Evolutionary conservation across 2,329 filamentous ascomycete species (phyloP).

Genomic region (Apiospora aurea): DNA sequence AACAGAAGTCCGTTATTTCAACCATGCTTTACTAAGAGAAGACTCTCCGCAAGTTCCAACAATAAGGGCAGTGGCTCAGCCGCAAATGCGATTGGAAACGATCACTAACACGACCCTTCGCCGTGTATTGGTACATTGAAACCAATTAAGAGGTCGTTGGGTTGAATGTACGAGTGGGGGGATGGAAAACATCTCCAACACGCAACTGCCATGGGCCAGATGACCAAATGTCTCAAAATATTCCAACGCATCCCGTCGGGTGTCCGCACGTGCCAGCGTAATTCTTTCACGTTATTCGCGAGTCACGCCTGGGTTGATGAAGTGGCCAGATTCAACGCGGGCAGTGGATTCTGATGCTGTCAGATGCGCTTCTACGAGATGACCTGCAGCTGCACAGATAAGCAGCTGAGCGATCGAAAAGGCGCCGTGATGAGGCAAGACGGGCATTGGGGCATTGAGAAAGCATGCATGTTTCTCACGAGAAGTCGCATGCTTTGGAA

Average conservation of each 20-base stretch:
- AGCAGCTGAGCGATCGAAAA: not conserved
- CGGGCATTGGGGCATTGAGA: not conserved
- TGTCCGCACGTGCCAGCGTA: not conserved
- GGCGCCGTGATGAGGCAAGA: not conserved
- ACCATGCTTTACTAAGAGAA: not conserved
- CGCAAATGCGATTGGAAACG: no score
- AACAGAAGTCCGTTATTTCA: not conserved
- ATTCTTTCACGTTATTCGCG: conserved; percentile 1
- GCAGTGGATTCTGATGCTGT: not conserved
- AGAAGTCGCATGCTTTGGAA: not conserved
- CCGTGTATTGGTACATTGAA: no score
- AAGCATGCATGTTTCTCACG: not conserved
- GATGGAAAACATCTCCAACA: not conserved
- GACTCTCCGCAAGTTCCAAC: no score
- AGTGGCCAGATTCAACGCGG: not conserved
- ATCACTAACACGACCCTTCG: no score
- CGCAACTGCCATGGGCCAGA: conserved; percentile 5
- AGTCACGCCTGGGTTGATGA: not conserved
- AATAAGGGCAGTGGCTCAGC: no score
- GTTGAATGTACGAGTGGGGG: not conserved
- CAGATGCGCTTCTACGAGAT: conserved; percentile 15
- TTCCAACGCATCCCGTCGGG: conserved; percentile 4
- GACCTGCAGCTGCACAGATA: not conserved
- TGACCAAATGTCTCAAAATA: conserved; percentile 4
- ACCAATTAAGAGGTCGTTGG: not conserved